These are phyloP conservation scores for Canavalia gladiata DNA, from an alignment of 306 rosid genomes.

Conservation along the genomic window DNA sequence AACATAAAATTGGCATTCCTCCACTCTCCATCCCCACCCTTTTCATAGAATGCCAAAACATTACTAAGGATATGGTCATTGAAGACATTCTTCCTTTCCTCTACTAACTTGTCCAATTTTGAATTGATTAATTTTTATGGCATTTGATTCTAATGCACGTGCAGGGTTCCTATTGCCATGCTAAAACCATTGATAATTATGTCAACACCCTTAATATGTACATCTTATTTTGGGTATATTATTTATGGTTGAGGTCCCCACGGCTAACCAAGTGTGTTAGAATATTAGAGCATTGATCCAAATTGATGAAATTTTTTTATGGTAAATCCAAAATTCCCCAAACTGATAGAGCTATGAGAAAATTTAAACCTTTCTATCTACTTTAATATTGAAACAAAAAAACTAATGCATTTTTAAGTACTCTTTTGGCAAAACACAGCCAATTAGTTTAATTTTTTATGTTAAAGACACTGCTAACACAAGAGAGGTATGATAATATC, in stretches of 20 bases:
- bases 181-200: slow-evolving; percentile 42
- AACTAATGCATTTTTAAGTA: slow-evolving; percentile 6
- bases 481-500: neutral
- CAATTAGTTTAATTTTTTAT: neutral
- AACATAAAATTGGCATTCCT: slow-evolving; percentile 38
- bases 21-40: slow-evolving; percentile 22
- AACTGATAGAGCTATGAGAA: slow-evolving; percentile 6
- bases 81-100: slow-evolving; percentile 49
- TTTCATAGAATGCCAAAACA: slow-evolving; percentile 28
- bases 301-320: neutral
- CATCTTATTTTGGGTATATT: slow-evolving; percentile 42
- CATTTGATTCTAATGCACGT: slow-evolving; percentile 43
- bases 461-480: neutral
- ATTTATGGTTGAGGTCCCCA: slow-evolving; percentile 55
- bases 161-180: slow-evolving; percentile 42
- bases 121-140: slow-evolving; percentile 36
- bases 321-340: neutral
- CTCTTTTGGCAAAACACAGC: slow-evolving; percentile 10
- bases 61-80: slow-evolving; percentile 31
- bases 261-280: slow-evolving; percentile 8
- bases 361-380: slow-evolving; percentile 29
- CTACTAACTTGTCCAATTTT: slow-evolving; percentile 41
- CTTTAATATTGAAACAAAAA: slow-evolving; percentile 32
- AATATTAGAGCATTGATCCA: slow-evolving; percentile 9
- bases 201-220: slow-evolving; percentile 29